Percentiles rank a stretch among this genome's conserved stretches.
phyloP scores from a whole-genome alignment of 176 grass and related monocot species.

The Areca catechu region DNA sequence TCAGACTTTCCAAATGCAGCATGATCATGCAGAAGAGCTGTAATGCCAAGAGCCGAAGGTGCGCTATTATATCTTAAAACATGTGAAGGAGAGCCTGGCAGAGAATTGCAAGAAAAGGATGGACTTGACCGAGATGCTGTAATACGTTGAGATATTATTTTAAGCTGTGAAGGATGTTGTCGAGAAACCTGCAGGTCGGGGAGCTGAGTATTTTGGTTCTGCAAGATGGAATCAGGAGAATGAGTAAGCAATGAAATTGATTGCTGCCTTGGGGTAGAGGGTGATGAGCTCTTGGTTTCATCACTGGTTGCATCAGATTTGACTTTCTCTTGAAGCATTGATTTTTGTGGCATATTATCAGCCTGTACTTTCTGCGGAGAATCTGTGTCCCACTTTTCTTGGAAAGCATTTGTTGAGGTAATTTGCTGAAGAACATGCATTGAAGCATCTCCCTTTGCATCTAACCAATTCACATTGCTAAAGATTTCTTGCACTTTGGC shows the following conservation, averaged over 20 bases:
- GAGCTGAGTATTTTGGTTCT: constrained; percentile 24
- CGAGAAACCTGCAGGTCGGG: constrained; percentile 19
- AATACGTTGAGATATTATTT: constrained; percentile 54
- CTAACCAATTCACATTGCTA: constrained; percentile 85
- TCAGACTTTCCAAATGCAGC: constrained; percentile 26
- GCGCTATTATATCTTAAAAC: constrained; percentile 48
- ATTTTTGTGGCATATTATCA: constrained; percentile 14
- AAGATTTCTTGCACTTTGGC: constrained; percentile 94
- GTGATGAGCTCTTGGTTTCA: background rate
- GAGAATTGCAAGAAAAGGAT: constrained; percentile 28
- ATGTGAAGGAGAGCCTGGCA: constrained; percentile 35
- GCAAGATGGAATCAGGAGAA: constrained; percentile 8
- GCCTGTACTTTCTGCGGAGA: constrained; percentile 29
- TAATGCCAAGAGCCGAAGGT: constrained; percentile 67
- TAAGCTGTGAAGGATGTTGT: constrained; percentile 10
- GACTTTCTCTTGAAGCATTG: constrained; percentile 20
- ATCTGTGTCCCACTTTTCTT: constrained; percentile 35
- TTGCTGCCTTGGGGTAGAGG: constrained; percentile 4
- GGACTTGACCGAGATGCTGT: constrained; percentile 47
- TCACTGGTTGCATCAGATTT: constrained; percentile 7
- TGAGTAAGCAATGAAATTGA: background rate
- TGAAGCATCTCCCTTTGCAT: constrained; percentile 50
- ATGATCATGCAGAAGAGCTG: constrained; percentile 58
- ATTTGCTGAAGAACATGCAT: constrained; percentile 59
- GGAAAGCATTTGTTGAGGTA: constrained; percentile 48